Conservation (phyloP, 257 asterid genomes). For the Fraxinus anomala region DNA sequence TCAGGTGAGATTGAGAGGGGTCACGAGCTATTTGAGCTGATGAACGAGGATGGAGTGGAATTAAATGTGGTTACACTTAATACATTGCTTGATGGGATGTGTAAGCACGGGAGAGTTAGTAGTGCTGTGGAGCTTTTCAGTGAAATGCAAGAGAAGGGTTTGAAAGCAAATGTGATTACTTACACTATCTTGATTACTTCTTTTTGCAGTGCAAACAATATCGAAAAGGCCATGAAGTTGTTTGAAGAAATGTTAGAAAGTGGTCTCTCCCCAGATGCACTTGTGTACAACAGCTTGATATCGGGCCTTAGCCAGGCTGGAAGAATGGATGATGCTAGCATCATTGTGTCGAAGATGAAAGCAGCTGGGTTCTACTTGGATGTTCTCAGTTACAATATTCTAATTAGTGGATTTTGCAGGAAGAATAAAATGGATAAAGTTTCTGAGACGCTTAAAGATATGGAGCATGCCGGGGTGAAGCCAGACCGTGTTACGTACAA, state of each 20-base stretch:
- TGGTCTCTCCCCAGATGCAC: conserved; percentile 68
- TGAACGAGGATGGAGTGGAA: conserved; percentile 49
- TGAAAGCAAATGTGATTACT: conserved; percentile 54
- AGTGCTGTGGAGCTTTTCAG: conserved; percentile 53
- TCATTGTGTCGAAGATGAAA: conserved; percentile 50
- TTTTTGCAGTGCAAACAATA: conserved; percentile 68
- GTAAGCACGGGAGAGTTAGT: conserved; percentile 61
- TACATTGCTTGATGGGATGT: conserved; percentile 69
- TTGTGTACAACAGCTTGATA: conserved; percentile 65
- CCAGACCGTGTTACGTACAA: conserved; percentile 80
- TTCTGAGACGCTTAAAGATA: conserved; percentile 53
- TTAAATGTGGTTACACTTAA: conserved; percentile 56
- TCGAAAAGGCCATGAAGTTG: conserved; percentile 64
- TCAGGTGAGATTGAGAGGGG: conserved; percentile 69
- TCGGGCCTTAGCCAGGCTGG: conserved; percentile 70
- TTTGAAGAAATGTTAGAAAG: conserved; percentile 62
- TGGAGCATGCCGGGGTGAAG: conserved; percentile 55
- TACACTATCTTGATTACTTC: conserved; percentile 69
- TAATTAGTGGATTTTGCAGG: conserved; percentile 77
- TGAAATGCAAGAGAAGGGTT: conserved; percentile 56
- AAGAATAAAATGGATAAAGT: conserved; percentile 62
- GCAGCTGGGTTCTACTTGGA: conserved; percentile 73
- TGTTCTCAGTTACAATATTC: conserved; percentile 54
- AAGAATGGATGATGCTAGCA: conserved; percentile 66
- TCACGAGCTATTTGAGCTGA: conserved; percentile 54